Evolutionary conservation across 495 filamentous ascomycete genomes (phyloP).

Genomic region (Penicillium steckii): DNA sequence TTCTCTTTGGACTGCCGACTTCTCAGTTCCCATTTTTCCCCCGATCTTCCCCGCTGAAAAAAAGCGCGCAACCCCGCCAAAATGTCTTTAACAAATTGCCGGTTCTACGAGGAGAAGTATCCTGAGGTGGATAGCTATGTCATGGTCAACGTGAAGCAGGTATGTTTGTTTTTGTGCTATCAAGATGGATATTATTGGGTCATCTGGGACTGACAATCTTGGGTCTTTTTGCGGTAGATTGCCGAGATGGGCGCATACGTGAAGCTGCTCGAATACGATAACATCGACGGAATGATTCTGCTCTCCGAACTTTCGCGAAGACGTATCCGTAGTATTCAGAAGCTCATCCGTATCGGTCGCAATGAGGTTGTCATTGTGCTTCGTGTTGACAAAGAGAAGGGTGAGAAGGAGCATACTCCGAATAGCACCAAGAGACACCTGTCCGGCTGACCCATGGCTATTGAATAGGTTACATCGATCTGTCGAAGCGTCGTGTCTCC

Average conservation of each 20-base stretch:
- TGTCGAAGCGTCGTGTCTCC: conserved; percentile 95
- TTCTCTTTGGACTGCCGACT: conserved; percentile 19
- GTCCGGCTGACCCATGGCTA: conserved; percentile 26
- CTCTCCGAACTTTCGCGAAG: conserved; percentile 93
- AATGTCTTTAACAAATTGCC: conserved; percentile 98
- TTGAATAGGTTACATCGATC: conserved; percentile 86
- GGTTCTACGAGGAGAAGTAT: conserved; percentile 98
- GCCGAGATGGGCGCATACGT: conserved; percentile 99
- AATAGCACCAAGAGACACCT: background rate
- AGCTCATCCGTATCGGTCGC: conserved; percentile 94
- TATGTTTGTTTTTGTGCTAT: conserved; percentile 33
- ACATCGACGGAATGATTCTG: conserved; percentile 99
- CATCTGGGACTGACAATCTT: conserved; percentile 6
- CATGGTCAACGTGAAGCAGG: conserved; percentile 98
- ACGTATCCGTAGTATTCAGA: conserved; percentile 97
- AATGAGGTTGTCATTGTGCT: conserved; percentile 99
- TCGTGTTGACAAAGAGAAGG: conserved; percentile 98
- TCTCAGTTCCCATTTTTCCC: conserved; percentile 15
- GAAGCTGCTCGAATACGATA: conserved; percentile 98
- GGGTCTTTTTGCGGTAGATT: conserved; percentile 59
- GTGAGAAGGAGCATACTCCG: conserved; percentile 38
- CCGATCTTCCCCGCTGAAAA: conserved; percentile 21
- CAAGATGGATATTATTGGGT: background rate
- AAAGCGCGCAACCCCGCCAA: conserved; percentile 49
- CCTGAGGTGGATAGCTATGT: conserved; percentile 99